phyloP scores from a whole-genome alignment of 2,329 filamentous ascomycete species.

The Penicillium sp. region DNA sequence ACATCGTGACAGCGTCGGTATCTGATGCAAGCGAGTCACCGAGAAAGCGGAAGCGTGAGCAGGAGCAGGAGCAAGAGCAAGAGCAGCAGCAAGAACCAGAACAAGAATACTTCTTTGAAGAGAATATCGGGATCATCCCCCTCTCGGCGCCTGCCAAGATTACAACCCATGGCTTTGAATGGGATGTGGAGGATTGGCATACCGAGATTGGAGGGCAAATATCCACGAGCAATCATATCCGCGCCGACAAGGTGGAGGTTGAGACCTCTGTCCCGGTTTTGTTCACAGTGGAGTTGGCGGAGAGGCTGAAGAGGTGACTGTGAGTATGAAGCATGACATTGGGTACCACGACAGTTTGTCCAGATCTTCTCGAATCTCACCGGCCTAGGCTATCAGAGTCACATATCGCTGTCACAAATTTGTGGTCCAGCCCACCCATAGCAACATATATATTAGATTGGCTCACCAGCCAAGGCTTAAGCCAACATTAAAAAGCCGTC shows the following conservation, averaged over 20 bases:
- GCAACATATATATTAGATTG: neutral
- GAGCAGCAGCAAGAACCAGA: slow-evolving; percentile 15
- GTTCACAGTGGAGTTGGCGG: slow-evolving; percentile 69
- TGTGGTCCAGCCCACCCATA: neutral
- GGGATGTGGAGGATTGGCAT: slow-evolving; percentile 83
- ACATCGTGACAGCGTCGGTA: neutral
- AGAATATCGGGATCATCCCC: slow-evolving; percentile 83
- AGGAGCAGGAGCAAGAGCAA: neutral
- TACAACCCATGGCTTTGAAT: slow-evolving; percentile 77
- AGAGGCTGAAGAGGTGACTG: slow-evolving; percentile 35
- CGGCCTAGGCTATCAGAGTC: neutral
- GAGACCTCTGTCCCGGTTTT: slow-evolving; percentile 64
- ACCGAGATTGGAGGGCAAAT: slow-evolving; percentile 72
- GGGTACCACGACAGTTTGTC: neutral
- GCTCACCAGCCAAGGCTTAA: neutral
- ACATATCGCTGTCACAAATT: neutral
- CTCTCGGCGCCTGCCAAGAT: slow-evolving; percentile 77
- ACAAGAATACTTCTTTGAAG: slow-evolving; percentile 58
- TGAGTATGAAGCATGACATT: neutral
- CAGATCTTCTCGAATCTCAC: neutral
- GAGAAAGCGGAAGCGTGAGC: slow-evolving; percentile 9
- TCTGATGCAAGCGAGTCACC: neutral
- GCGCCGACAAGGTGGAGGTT: slow-evolving; percentile 60
- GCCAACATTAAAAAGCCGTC: neutral
- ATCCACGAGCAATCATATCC: slow-evolving; percentile 80